These are phyloP conservation scores for Nicotiana benthamiana DNA, from an alignment of 257 asterid species.

Conservation along the genomic window DNA sequence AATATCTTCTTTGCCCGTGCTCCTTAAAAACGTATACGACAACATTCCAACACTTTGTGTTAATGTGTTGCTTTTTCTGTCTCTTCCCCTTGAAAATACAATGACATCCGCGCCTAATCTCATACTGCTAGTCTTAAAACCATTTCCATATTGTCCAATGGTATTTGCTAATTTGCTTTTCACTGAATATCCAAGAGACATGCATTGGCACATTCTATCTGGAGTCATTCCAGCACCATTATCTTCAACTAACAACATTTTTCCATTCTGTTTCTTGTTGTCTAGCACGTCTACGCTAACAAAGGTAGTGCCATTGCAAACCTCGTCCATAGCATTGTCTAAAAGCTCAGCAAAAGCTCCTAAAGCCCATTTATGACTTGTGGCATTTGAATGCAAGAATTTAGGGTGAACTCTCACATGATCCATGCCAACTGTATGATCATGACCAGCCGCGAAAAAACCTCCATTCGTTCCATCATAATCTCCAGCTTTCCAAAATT, in stretches of 20 bases:
- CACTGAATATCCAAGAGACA: conserved; percentile 95
- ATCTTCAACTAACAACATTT: conserved; percentile 70
- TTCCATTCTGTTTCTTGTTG: conserved; percentile 31
- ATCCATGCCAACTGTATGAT: conserved; percentile 47
- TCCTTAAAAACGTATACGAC: conserved; percentile 54
- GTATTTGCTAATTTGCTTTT: conserved; percentile 73
- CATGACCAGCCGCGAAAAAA: neutral
- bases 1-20: conserved; percentile 71
- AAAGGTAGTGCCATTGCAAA: conserved; percentile 55
- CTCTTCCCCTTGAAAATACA: conserved; percentile 55
- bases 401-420: conserved; percentile 64
- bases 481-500: conserved; percentile 4
- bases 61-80: conserved; percentile 37
- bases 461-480: neutral
- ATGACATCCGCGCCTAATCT: conserved; percentile 91
- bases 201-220: conserved; percentile 84
- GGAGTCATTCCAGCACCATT: conserved; percentile 98
- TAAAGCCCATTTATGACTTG: conserved; percentile 86
- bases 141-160: conserved; percentile 92
- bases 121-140: conserved; percentile 86
- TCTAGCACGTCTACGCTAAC: conserved; percentile 50
- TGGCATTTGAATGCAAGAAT: conserved; percentile 86
- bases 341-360: conserved; percentile 95
- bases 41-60: conserved; percentile 73
- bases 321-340: conserved; percentile 80